Evolutionary conservation across 768 basidiomycete genomes (phyloP), one percentile per base, ranked within the genome.

Genomic region (Gymnopilus junonius): DNA sequence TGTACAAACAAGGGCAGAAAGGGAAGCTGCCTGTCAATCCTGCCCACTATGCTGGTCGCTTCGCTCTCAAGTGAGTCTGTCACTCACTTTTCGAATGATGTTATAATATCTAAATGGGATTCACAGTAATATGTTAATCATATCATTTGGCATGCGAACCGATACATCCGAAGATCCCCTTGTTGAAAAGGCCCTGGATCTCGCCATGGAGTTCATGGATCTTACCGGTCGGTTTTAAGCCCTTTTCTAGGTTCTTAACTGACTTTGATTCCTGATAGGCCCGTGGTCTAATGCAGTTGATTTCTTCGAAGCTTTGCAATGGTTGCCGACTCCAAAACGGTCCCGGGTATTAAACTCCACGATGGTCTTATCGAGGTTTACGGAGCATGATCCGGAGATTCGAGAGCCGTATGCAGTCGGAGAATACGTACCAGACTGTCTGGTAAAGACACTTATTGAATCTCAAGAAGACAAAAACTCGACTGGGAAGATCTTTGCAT

Each of bases 161-260:
- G 75, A 74, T 51, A 69, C 74, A 21, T 74, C 74, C 15, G 63
- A 69, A 27, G 75, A 83, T 50, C 78, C 78, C 1, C 67, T 81
- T 3, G 76, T 80, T 11, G 73, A 59, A 34, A 70, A 67, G 6
- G 76, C 77, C 12, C 73, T 83, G 25, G 63, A 61, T 23, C 68
- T 83, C 48, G 75, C 78, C n/a, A 71, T 73, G 21, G 82, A 83
- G 59, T 83, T 81, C 61, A 83, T 82, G 80, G 60, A 65, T 35
- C 55, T 64, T 3, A 60, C 64, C 20, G 58, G 58, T 79, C 6
- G 71, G 75, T 62, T 61, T 40, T 65, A 34, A 8, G 40, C 29
- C 17, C 1, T 17, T 21, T 25, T 10, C 21, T 40, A n/a, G 1
- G 15, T 25, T 58, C 15, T 51, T 32, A 21, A 8, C 8, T 12